Percentiles rank a stretch among this genome's conserved stretches.
phyloP scores from a whole-genome alignment of 805 yeast genomes.

The Danielia oregonensis region DNA sequence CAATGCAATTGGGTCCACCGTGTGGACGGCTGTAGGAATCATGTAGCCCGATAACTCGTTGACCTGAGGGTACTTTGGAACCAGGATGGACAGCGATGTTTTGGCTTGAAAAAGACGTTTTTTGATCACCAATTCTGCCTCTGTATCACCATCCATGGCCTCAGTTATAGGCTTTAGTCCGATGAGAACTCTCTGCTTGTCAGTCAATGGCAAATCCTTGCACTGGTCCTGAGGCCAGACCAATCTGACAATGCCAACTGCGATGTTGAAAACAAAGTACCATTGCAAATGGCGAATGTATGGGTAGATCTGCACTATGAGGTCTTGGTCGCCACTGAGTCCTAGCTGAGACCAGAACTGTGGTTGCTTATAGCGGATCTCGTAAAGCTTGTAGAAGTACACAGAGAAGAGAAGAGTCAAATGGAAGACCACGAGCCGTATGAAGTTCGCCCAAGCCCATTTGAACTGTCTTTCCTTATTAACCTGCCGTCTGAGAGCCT shows the following conservation, averaged over 20 bases:
- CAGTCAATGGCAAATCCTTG: constrained; percentile 46
- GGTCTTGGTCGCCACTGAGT: background rate
- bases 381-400: constrained; percentile 7
- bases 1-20: background rate
- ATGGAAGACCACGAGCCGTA: constrained; percentile 25
- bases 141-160: constrained; percentile 8
- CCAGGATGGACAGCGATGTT: constrained; percentile 8
- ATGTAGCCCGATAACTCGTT: constrained; percentile 8
- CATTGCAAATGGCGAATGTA: constrained; percentile 10
- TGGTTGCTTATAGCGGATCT: too few species aligned
- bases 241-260: constrained; percentile 24
- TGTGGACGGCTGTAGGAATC: background rate
- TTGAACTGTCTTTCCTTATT: constrained; percentile 37
- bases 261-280: constrained; percentile 23
- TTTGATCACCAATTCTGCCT: constrained; percentile 18
- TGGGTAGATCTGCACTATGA: background rate
- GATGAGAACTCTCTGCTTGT: constrained; percentile 42
- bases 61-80: constrained; percentile 20
- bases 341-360: constrained; percentile 5
- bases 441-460: constrained; percentile 24
- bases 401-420: constrained; percentile 16
- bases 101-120: constrained; percentile 19
- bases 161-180: constrained; percentile 30
- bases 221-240: constrained; percentile 47
- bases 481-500: constrained; percentile 43